Conservation (phyloP, 495 filamentous ascomycete species). For the Xylaria intraflava region DNA sequence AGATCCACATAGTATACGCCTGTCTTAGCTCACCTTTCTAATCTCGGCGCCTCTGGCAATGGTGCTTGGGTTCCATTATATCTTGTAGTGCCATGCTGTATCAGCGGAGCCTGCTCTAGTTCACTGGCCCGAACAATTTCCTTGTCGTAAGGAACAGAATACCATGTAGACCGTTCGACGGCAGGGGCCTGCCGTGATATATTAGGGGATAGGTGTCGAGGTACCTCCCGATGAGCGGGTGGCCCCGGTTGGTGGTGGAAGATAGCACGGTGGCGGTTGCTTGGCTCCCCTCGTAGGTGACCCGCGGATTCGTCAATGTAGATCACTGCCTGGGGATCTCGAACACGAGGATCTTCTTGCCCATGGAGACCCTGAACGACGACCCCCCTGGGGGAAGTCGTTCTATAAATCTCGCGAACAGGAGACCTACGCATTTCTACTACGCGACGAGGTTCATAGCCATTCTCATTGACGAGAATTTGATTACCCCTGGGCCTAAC, state of each 20-base stretch:
- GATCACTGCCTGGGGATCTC: slow-evolving; percentile 11
- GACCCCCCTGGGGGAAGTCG: not conserved
- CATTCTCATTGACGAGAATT: slow-evolving; percentile 12
- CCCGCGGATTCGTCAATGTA: slow-evolving; percentile 12
- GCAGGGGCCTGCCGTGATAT: not conserved
- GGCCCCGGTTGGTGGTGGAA: not conserved
- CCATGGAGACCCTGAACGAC: slow-evolving; percentile 3
- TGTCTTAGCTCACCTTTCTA: slow-evolving; percentile 2
- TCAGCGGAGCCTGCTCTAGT: not conserved
- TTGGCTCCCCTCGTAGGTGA: slow-evolving; percentile 8
- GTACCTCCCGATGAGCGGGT: slow-evolving; percentile 7
- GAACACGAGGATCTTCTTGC: slow-evolving; percentile 10
- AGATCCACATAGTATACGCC: not conserved
- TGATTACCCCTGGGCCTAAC: slow-evolving; percentile 19
- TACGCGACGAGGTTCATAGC: slow-evolving; percentile 17
- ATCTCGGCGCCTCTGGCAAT: not conserved
- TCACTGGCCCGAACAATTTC: not conserved
- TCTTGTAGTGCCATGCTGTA: not conserved
- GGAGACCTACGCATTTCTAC: slow-evolving; percentile 18
- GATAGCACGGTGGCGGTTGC: slow-evolving; percentile 6
- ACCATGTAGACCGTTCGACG: not conserved
- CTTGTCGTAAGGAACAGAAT: not conserved
- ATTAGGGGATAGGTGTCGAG: not conserved
- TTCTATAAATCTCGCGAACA: slow-evolving; percentile 7
- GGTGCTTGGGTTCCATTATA: not conserved